Conservation (phyloP, 768 basidiomycete genomes). For the Serpula lacrymans region DNA sequence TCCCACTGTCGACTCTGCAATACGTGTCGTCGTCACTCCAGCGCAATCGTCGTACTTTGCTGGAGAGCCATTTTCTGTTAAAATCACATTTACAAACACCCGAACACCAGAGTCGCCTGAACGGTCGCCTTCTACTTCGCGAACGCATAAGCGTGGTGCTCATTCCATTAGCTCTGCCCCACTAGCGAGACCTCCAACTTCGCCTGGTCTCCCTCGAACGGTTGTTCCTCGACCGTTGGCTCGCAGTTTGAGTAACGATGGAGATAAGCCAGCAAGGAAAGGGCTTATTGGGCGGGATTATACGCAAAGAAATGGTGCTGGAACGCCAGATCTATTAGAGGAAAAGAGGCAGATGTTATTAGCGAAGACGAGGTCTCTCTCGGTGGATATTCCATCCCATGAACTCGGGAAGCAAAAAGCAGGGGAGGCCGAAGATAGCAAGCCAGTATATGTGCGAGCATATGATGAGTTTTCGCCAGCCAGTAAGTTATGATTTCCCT, state of each 20-base stretch:
- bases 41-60: conserved; percentile 90
- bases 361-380: conserved; percentile 54
- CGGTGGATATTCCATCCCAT: conserved; percentile 55
- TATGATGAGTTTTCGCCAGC: conserved; percentile 25
- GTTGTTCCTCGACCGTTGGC: conserved; percentile 23
- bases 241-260: conserved; percentile 16
- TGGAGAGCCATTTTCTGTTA: conserved; percentile 82
- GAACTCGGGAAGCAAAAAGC: conserved; percentile 36
- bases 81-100: conserved; percentile 84
- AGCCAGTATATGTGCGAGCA: conserved; percentile 26
- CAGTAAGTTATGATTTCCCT: conserved; percentile 17
- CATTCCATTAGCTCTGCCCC: conserved; percentile 86
- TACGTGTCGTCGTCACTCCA: conserved; percentile 73
- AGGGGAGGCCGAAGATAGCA: conserved; percentile 4
- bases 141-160: conserved; percentile 62
- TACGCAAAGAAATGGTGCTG: conserved; percentile 26
- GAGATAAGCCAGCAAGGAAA: conserved; percentile 40
- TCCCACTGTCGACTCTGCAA: conserved; percentile 38
- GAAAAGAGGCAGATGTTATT: conserved; percentile 51
- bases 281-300: conserved; percentile 50
- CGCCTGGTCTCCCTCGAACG: conserved; percentile 59
- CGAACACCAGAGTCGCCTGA: conserved; percentile 46
- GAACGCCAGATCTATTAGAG: conserved; percentile 48
- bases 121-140: conserved; percentile 18
- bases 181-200: conserved; percentile 77